These are phyloP conservation scores for Chaetomiaceae sp. DNA, from an alignment of 2,329 filamentous ascomycete species.

Conservation along the genomic window DNA sequence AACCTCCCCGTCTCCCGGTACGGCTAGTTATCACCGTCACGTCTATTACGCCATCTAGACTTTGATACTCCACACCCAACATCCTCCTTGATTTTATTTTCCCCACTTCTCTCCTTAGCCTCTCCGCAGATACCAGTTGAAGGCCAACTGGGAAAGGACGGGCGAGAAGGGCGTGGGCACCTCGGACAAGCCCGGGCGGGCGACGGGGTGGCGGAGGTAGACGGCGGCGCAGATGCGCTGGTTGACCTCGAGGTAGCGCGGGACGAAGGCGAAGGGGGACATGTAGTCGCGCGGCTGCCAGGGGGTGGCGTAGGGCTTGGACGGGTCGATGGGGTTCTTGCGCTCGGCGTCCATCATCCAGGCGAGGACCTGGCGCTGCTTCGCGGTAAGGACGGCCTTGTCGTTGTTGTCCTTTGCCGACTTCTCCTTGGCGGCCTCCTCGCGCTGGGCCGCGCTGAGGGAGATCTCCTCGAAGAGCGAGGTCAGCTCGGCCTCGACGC, in stretches of 20 bases:
- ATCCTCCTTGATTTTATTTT: too few relatives aligned
- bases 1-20: too few relatives aligned
- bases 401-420: slow-evolving; percentile 33
- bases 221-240: slow-evolving; percentile 95
- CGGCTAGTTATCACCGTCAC: too few relatives aligned
- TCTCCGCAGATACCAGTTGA: slow-evolving; percentile 89
- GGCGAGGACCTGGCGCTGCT: slow-evolving; percentile 47
- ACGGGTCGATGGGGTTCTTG: slow-evolving; percentile 70
- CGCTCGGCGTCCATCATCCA: slow-evolving; percentile 56
- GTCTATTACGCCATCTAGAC: background rate
- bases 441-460: slow-evolving; percentile 29
- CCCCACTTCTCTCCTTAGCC: slow-evolving; percentile 45
- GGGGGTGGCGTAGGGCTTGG: slow-evolving; percentile 84
- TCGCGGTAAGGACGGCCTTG: slow-evolving; percentile 6
- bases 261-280: slow-evolving; percentile 90
- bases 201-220: slow-evolving; percentile 90
- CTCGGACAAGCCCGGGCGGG: slow-evolving; percentile 72
- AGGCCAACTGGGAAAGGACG: slow-evolving; percentile 71
- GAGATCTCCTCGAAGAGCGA: slow-evolving; percentile 41
- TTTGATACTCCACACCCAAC: too few relatives aligned
- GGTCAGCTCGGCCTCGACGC: slow-evolving; percentile 46
- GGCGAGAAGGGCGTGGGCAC: slow-evolving; percentile 77
- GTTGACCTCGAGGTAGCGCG: slow-evolving; percentile 93
- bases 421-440: too few relatives aligned
- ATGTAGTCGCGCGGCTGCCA: slow-evolving; percentile 86